A percentile compares a stretch with the other conserved stretches of the same genome.
phyloP scores from a whole-genome alignment of 2,329 filamentous ascomycete species.

The Fusarium udum region DNA sequence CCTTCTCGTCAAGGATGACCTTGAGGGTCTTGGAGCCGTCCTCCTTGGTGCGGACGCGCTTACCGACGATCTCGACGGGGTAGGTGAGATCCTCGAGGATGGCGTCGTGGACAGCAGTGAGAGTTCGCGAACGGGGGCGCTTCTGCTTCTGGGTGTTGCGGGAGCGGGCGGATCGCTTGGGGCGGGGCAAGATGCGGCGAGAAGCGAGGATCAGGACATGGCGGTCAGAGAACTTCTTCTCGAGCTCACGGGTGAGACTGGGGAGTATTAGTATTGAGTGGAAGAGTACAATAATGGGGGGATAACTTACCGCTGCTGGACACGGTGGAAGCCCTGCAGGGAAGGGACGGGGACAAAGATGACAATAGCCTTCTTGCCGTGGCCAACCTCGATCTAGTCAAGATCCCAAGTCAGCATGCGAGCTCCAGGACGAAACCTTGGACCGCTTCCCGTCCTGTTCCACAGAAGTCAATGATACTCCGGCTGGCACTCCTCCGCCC shows the following conservation, averaged over 20 bases:
- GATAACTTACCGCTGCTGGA: conserved; percentile 93
- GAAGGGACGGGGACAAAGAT: conserved; percentile 99
- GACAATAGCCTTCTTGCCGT: conserved; percentile 99
- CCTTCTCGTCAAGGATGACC: conserved; percentile 99
- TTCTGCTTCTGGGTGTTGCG: conserved; percentile 98
- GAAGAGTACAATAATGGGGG: neutral
- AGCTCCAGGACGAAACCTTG: conserved; percentile 76
- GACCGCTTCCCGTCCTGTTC: conserved; percentile 82
- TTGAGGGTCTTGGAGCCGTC: conserved; percentile 98
- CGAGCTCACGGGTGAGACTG: conserved; percentile 98
- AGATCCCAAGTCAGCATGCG: conserved; percentile 79
- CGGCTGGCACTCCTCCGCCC: conserved; percentile 45
- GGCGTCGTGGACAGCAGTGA: conserved; percentile 98
- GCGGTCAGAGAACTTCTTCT: conserved; percentile 99
- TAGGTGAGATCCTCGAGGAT: conserved; percentile 98
- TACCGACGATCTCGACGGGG: conserved; percentile 99
- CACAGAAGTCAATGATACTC: conserved; percentile 58
- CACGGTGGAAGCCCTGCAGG: conserved; percentile 98
- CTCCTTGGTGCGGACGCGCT: conserved; percentile 98
- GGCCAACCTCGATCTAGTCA: conserved; percentile 97
- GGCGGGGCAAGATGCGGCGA: conserved; percentile 97
- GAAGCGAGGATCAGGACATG: conserved; percentile 99
- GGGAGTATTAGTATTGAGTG: conserved; percentile 29
- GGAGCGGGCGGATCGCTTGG: conserved; percentile 96
- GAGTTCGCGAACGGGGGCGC: conserved; percentile 96